phyloP scores from a whole-genome alignment of 2,329 filamentous ascomycete genomes.

The Penicillium sp. region DNA sequence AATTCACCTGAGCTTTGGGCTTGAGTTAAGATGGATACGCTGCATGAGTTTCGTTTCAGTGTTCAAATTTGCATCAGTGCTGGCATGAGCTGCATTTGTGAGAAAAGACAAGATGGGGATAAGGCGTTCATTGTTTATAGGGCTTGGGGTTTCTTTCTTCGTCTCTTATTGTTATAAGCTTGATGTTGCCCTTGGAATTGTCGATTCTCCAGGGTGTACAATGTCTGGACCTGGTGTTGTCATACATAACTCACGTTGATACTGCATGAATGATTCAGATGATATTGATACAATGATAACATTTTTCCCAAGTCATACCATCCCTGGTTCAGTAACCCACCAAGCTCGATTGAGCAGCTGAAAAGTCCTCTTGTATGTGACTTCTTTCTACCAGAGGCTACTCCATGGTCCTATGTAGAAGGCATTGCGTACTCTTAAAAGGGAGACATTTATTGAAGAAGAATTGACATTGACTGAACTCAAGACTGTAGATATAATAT shows the following conservation, averaged over 20 bases:
- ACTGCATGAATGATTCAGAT: background rate
- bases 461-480: conserved; percentile 11
- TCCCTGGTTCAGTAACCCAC: background rate
- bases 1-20: background rate
- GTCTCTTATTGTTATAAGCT: conserved; percentile 9
- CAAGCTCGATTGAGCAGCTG: background rate
- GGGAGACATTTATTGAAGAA: background rate
- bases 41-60: background rate
- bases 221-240: background rate
- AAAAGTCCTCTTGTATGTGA: too few relatives aligned
- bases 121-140: conserved; percentile 10
- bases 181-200: background rate
- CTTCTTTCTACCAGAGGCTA: too few relatives aligned
- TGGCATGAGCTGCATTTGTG: conserved; percentile 5
- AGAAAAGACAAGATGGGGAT: conserved; percentile 4
- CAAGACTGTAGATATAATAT: conserved; percentile 9
- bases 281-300: background rate
- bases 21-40: background rate
- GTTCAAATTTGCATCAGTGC: conserved; percentile 10
- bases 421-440: too few relatives aligned
- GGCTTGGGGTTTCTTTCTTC: background rate
- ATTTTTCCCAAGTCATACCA: background rate
- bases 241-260: conserved; percentile 3
- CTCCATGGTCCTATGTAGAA: too few relatives aligned
- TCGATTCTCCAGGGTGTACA: background rate